Base-by-base conservation (phyloP, 306 rosid species). In the Ochetophila trinervis region DNA sequence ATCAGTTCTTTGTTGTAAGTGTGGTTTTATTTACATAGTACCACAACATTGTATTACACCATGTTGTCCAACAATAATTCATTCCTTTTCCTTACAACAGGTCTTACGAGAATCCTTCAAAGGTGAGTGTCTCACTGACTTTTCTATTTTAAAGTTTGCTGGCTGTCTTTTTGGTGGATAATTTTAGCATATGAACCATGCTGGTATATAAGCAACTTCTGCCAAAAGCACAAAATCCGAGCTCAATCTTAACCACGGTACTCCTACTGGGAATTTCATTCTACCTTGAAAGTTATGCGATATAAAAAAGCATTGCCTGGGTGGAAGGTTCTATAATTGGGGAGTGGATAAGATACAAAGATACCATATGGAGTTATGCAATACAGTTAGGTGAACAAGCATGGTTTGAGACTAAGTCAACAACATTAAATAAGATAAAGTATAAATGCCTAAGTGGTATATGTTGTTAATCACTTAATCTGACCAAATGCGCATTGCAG, bases 81-180 rank as follows among this genome's bases (percentile, higher is more conserved):
- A 9, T 73, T 19, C 42, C 51, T 82, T 75, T 84, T 67, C 69
- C 55, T 74, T 47, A 40, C 12, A 66, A 69, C 92, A 91, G 97
- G 88, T 91, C 55, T 62, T 84, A 45, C 89, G 96, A 79, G 97
- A 91, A 74, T 83, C 87, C 73, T 78, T 84, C 73, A 78, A 78
- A 86, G 96, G 96, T 91, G 73, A 64, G 78, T 75, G 79, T 78
- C 58, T 67, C 27, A 50, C 72, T 73, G 24, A 54, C 42, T 37
- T 77, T 74, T 70, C 66, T 57, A 55, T 57, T 64, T 56, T 35
- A 24, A 69, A 74, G 27, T 62, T 73, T 61, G 36, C 57, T 48
- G 18, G 4, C 66, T 19, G 68, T 24, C 78, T 71, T 64, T 76
- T 24, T 60, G 71, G 6, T 61, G 72, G 78, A 65, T 76, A 59